Conservation (phyloP, 441 rosid genomes). For the Raphanus hybrid region DNA sequence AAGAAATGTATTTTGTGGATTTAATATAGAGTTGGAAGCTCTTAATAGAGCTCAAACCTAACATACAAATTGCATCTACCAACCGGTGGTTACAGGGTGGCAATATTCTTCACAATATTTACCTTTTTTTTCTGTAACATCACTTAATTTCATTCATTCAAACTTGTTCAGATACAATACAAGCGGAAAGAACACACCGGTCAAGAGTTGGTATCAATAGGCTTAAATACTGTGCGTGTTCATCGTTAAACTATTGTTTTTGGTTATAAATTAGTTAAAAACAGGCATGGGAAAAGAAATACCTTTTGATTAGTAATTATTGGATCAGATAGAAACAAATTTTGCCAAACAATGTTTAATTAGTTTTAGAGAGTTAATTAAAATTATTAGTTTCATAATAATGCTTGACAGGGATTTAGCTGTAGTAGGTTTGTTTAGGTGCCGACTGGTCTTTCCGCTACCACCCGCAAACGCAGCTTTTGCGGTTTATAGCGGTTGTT, state of each 20-base stretch:
- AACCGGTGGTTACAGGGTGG: not conserved
- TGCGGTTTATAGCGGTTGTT: too few relatives aligned
- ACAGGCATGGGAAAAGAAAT: not conserved
- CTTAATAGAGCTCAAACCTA: not conserved
- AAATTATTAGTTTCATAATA: not conserved
- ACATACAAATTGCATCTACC: not conserved
- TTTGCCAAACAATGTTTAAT: not conserved
- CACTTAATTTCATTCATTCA: too few relatives aligned
- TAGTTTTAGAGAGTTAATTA: not conserved
- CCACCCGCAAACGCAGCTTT: too few relatives aligned
- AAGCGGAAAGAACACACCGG: conserved; percentile 59
- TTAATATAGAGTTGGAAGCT: not conserved
- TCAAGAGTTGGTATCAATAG: conserved; percentile 63
- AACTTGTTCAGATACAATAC: too few relatives aligned
- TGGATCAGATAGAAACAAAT: conserved; percentile 8
- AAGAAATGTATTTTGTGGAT: not conserved
- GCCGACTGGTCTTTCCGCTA: too few relatives aligned
- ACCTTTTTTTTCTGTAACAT: not conserved
- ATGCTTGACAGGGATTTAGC: conserved; percentile 8
- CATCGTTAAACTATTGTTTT: conserved; percentile 10
- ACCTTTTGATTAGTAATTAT: not conserved
- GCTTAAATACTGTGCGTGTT: conserved; percentile 4
- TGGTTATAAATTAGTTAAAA: not conserved
- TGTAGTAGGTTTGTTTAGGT: conserved; percentile 32
- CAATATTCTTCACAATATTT: not conserved